Base-by-base conservation (phyloP, 768 basidiomycete genomes). In the Flagelloscypha sp. region DNA sequence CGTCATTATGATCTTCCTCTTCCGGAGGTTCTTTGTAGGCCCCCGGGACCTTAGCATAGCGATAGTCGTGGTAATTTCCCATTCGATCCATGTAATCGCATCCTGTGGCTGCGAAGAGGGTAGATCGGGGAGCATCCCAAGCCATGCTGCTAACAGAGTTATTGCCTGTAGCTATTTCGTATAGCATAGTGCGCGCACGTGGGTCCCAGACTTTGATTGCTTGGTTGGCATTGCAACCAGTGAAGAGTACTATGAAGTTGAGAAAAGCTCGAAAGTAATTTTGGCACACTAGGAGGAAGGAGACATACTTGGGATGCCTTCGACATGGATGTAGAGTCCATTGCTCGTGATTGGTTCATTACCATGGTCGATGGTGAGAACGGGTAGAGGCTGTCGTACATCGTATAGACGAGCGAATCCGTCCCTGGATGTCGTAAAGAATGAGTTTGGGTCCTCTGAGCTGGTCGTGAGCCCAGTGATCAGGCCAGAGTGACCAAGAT, bases 121-220 rank as follows among this genome's bases (percentile, higher is more conserved):
- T 36, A 13, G 50, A 50, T 21, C 38, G 44, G 5, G 20, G 33
- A 10, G 20, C 39, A 32, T 62, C 60, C 65, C 63, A 68, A 2
- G 49, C 52, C 38, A 69, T 43, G 5, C 42, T 43, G 1, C 29
- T 29, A 1, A 69, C 66, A 2, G 35, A 21, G 40, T 67, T 71
- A 43, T 69, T 71, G 4, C 67, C 67, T 4, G 65, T 66, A 1
- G 62, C 52, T 12, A 69, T 52, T 35, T 69, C 65, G 42, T 67
- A 69, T 1, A 66, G 49, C 5, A 48, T 31, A 10, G 42, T 44
- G 10, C 45, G 48, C 0, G 59, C 57, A 23, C 66, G 62, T 9
- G 66, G 33, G 36, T 71, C 66, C 65, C 65, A 69, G 21, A 66
- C n/a, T 27, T 57, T 58, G 44, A 70, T 56, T 7, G 52, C 42